phyloP scores from a whole-genome alignment of 2,329 filamentous ascomycete genomes.

The Verticillium longisporum region DNA sequence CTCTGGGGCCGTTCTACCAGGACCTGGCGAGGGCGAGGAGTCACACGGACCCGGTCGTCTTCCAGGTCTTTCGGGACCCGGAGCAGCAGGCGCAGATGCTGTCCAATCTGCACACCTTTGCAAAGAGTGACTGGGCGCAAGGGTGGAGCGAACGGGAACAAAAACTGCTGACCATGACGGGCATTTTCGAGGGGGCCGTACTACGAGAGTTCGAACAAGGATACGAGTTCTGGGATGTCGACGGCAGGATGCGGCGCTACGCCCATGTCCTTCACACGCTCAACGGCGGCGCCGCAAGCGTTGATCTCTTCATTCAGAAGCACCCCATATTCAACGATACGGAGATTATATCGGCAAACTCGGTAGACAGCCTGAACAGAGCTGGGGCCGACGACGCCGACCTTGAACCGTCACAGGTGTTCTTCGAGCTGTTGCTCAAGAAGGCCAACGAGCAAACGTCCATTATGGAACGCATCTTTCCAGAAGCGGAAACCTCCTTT shows the following conservation, averaged over 20 bases:
- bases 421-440: conserved; percentile 68
- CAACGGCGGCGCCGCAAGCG: conserved; percentile 70
- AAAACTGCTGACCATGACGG: conserved; percentile 66
- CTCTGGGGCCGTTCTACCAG: conserved; percentile 80
- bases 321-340: conserved; percentile 76
- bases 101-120: conserved; percentile 70
- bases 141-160: conserved; percentile 67
- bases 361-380: conserved; percentile 75
- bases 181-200: conserved; percentile 85
- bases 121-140: conserved; percentile 70
- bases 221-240: conserved; percentile 81
- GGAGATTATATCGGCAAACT: conserved; percentile 58
- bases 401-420: conserved; percentile 71
- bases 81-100: conserved; percentile 89
- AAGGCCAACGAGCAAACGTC: conserved; percentile 77
- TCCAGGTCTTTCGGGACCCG: conserved; percentile 79
- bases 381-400: conserved; percentile 60
- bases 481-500: conserved; percentile 62
- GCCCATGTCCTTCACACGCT: conserved; percentile 77
- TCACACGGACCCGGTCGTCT: conserved; percentile 76
- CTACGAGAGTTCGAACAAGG: conserved; percentile 89
- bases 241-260: conserved; percentile 83
- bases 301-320: conserved; percentile 84
- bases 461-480: conserved; percentile 78
- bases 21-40: conserved; percentile 68